Percentiles rank a stretch among this genome's conserved stretches.
phyloP scores from a whole-genome alignment of 169 alveolate species.

The Eimeria falciformis region DNA sequence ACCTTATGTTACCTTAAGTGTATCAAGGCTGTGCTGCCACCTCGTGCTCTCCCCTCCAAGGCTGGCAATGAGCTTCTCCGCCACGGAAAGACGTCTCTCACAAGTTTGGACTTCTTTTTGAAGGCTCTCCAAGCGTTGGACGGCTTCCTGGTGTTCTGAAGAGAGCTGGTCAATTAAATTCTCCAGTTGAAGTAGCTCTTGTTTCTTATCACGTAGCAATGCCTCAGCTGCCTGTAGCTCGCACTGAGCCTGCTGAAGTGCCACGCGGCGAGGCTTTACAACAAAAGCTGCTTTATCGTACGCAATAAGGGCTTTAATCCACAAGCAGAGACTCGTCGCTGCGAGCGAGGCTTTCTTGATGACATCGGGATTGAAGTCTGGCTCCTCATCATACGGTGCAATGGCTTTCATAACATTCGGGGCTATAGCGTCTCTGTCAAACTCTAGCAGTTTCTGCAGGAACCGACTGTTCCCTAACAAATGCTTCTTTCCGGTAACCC shows the following conservation, averaged over 20 bases:
- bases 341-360: constrained; percentile 92
- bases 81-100: constrained; percentile 87
- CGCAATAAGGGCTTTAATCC: constrained; percentile 96
- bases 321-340: constrained; percentile 94
- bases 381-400: constrained; percentile 93
- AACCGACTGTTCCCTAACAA: constrained; percentile 88
- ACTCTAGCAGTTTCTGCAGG: constrained; percentile 90
- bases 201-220: constrained; percentile 89
- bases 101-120: constrained; percentile 87
- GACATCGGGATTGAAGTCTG: constrained; percentile 88
- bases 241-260: constrained; percentile 93
- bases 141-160: constrained; percentile 89
- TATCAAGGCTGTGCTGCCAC: constrained; percentile 95
- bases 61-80: constrained; percentile 95
- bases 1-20: constrained; percentile 86
- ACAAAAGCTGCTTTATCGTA: constrained; percentile 94
- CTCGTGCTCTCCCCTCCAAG: constrained; percentile 95
- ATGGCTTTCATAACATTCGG: constrained; percentile 95
- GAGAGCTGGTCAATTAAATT: constrained; percentile 89
- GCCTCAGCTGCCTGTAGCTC: constrained; percentile 93
- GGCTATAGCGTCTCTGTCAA: constrained; percentile 95
- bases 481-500: constrained; percentile 92
- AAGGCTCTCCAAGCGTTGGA: constrained; percentile 89
- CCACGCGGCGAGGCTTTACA: constrained; percentile 93
- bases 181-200: constrained; percentile 92